A percentile compares a stretch with the other conserved stretches of the same genome.
Evolutionary conservation across 2,329 filamentous ascomycete genomes (phyloP).

Genomic region (Paecilomyces fulvus): DNA sequence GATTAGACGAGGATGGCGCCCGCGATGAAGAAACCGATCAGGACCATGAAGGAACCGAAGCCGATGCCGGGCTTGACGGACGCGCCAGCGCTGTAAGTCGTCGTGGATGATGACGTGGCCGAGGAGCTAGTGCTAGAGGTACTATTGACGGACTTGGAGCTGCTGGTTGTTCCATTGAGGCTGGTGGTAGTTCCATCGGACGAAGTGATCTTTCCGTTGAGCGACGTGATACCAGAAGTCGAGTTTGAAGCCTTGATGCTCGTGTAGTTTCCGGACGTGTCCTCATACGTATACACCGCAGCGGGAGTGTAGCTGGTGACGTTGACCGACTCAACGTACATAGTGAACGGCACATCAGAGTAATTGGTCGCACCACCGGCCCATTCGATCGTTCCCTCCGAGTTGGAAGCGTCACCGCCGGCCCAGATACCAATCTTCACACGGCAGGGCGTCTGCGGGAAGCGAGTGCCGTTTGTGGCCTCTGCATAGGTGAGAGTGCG

Average conservation of each 20-base stretch:
- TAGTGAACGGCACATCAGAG: constrained; percentile 57
- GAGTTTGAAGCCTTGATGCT: constrained; percentile 46
- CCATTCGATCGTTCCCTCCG: constrained; percentile 53
- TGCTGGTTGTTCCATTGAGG: neutral
- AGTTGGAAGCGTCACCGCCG: constrained; percentile 45
- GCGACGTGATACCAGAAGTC: neutral
- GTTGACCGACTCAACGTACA: constrained; percentile 59
- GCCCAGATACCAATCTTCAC: constrained; percentile 63
- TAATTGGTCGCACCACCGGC: constrained; percentile 64
- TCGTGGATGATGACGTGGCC: neutral
- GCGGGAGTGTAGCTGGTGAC: constrained; percentile 50
- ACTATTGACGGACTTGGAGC: constrained; percentile 6
- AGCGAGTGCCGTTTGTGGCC: constrained; percentile 50
- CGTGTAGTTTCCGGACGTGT: constrained; percentile 52
- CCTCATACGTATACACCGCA: constrained; percentile 58
- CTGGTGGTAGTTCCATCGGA: neutral
- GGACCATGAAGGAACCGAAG: constrained; percentile 5
- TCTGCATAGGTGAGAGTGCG: constrained; percentile 55
- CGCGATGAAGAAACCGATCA: neutral
- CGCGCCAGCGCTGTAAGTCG: constrained; percentile 3
- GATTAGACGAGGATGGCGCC: neutral
- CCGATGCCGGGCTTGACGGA: constrained; percentile 4
- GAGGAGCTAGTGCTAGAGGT: constrained; percentile 8
- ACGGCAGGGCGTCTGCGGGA: constrained; percentile 67
- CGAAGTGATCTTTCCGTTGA: neutral